Evolutionary conservation across 768 basidiomycete species (phyloP).

Genomic region (Boletus barrowsii): DNA sequence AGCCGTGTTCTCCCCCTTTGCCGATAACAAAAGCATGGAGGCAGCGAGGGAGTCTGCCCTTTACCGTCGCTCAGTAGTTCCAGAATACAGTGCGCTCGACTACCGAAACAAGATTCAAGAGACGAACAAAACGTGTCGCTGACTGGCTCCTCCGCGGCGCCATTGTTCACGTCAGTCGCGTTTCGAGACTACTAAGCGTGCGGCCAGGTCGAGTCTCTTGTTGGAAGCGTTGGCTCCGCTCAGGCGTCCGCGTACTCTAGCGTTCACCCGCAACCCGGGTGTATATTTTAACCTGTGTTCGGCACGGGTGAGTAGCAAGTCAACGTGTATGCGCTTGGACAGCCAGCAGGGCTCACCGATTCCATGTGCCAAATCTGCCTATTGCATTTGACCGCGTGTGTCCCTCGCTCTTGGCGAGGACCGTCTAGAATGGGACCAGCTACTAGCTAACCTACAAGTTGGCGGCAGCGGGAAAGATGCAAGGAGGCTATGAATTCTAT

Average conservation of each 20-base stretch:
- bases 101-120: neutral
- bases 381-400: no score
- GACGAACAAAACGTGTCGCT: neutral
- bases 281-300: no score
- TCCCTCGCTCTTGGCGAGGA: neutral
- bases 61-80: no score
- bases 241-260: neutral
- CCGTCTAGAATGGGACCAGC: neutral
- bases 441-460: no score
- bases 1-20: neutral
- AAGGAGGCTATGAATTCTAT: no score
- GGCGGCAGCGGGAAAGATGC: no score
- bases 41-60: neutral
- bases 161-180: no score
- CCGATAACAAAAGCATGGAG: neutral
- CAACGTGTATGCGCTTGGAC: slow-evolving; percentile 6
- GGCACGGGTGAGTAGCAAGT: no score
- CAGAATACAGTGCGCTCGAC: no score
- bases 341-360: neutral
- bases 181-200: no score
- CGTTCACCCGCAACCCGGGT: neutral
- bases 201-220: no score
- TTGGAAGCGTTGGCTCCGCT: no score
- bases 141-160: neutral
- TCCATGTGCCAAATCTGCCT: neutral